Conservation (phyloP, 2,329 filamentous ascomycete species). For the Fusarium oligoseptatum region DNA sequence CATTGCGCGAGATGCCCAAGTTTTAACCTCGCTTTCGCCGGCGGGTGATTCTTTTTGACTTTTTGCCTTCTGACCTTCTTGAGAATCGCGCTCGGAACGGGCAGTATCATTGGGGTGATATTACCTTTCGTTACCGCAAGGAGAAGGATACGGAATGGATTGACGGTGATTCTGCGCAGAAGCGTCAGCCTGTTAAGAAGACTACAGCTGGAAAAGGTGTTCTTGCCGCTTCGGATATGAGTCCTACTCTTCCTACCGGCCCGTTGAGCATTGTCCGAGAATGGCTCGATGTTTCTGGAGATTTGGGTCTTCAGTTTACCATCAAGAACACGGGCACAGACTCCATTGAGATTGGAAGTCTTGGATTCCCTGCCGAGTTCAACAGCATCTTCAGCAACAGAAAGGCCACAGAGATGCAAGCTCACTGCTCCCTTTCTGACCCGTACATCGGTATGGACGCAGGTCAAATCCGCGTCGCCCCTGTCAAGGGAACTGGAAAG, state of each 20-base stretch:
- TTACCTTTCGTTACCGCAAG: constrained; percentile 67
- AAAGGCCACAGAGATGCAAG: constrained; percentile 61
- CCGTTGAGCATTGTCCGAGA: constrained; percentile 63
- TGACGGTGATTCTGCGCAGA: constrained; percentile 59
- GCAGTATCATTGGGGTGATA: constrained; percentile 71
- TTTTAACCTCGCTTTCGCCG: constrained; percentile 62
- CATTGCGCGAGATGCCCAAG: constrained; percentile 60
- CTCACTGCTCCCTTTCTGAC: constrained; percentile 67
- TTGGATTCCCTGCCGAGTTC: constrained; percentile 71
- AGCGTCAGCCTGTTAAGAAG: constrained; percentile 50
- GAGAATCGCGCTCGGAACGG: constrained; percentile 61
- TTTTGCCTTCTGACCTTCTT: constrained; percentile 66
- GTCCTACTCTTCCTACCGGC: constrained; percentile 55
- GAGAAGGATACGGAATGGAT: constrained; percentile 57
- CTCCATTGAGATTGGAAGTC: constrained; percentile 65
- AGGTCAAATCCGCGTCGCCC: constrained; percentile 67
- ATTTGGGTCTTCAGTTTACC: constrained; percentile 66
- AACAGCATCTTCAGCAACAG: constrained; percentile 72
- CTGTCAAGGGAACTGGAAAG: constrained; percentile 64
- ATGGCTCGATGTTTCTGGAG: constrained; percentile 63
- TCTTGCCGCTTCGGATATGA: constrained; percentile 57
- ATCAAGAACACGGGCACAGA: constrained; percentile 58
- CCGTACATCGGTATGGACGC: constrained; percentile 72
- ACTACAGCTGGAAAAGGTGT: constrained; percentile 18
- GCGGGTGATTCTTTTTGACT: constrained; percentile 63